These are phyloP conservation scores for Lobosporangium transversale DNA, from an alignment of 192 early-diverging fungal species.

Conservation along the genomic window DNA sequence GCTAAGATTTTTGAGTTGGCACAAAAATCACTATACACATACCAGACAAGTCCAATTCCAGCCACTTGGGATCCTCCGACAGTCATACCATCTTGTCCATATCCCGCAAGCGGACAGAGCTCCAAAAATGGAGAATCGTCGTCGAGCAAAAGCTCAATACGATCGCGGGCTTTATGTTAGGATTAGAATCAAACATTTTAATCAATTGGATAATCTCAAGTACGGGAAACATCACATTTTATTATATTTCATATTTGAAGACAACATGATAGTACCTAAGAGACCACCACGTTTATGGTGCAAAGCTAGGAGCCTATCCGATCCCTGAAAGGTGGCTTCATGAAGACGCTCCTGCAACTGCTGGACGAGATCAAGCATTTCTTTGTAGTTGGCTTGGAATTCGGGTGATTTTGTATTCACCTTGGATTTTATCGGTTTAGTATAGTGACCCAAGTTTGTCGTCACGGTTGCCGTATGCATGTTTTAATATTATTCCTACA, in stretches of 20 bases:
- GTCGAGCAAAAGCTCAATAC: slow-evolving; percentile 68
- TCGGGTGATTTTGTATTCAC: slow-evolving; percentile 50
- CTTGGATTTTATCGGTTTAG: slow-evolving; percentile 39
- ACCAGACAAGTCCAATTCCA: slow-evolving; percentile 73
- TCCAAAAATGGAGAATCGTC: slow-evolving; percentile 74
- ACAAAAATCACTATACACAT: too few relatives aligned
- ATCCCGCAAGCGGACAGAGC: slow-evolving; percentile 67
- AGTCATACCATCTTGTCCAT: slow-evolving; percentile 69
- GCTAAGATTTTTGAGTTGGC: too few relatives aligned
- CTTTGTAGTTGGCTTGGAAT: slow-evolving; percentile 56
- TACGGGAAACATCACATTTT: too few relatives aligned
- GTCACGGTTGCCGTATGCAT: slow-evolving; percentile 37
- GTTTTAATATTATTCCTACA: too few relatives aligned
- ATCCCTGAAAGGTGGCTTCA: slow-evolving; percentile 62
- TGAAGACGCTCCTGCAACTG: slow-evolving; percentile 60
- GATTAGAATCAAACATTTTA: too few relatives aligned
- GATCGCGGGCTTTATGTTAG: slow-evolving; percentile 66
- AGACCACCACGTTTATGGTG: slow-evolving; percentile 67
- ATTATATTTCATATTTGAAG: too few relatives aligned
- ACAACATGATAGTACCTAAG: too few relatives aligned
- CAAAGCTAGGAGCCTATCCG: slow-evolving; percentile 51
- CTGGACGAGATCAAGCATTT: slow-evolving; percentile 59
- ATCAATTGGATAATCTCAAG: too few relatives aligned
- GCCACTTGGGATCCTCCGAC: slow-evolving; percentile 68
- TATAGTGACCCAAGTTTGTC: slow-evolving; percentile 32